Base-by-base conservation (phyloP, 192 early-diverging fungal genomes). In the Umbelopsis isabellina region DNA sequence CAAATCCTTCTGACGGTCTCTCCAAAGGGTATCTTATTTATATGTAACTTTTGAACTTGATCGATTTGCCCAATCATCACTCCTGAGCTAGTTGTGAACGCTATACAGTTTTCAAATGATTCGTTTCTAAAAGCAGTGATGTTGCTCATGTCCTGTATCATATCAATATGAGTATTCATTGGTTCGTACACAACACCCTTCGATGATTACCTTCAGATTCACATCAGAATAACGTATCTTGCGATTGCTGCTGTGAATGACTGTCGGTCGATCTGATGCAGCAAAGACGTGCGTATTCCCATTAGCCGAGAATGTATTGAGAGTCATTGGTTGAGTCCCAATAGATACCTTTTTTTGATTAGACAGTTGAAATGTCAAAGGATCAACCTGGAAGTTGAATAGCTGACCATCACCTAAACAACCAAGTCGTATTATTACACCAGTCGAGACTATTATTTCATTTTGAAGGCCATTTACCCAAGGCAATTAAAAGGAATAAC, bases 141-240 rank as follows among this genome's bases (percentile, higher is more conserved):
- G 58, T 86, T 79, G n/a, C 78, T 74, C 6, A 93, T 85, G 51
- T 90, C 87, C 81, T 86, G 71, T 21, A 74, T 37, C 45, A 21
- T 27, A 48, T n/a, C 8, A 45, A 8, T 58, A 65, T 23, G 23
- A 35, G 58, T 48, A 18, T 68, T 21, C 46, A 15, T 22, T 61
- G 46, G 12, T 15, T 44, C 21, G 25, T 12, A 44, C 37, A 51
- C 10, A 70, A 51, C 13, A 13, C 35, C 22, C 20, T 64, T n/a
- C 25, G 25, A 67, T 46, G 13, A 4, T 58, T 80, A 91, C 90
- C 83, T 88, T 91, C 4, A 91, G 71, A 76, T 99, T 97, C 27
- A 99, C 91, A 73, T 89, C 93, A 7, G 93, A 93, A 73, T 90
- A 98, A 45, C 92, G 65, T 4, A 99, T 83, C 76, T 95, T 93